phyloP scores from a whole-genome alignment of 2,329 filamentous ascomycete species.

The Colletotrichum eremochloae region DNA sequence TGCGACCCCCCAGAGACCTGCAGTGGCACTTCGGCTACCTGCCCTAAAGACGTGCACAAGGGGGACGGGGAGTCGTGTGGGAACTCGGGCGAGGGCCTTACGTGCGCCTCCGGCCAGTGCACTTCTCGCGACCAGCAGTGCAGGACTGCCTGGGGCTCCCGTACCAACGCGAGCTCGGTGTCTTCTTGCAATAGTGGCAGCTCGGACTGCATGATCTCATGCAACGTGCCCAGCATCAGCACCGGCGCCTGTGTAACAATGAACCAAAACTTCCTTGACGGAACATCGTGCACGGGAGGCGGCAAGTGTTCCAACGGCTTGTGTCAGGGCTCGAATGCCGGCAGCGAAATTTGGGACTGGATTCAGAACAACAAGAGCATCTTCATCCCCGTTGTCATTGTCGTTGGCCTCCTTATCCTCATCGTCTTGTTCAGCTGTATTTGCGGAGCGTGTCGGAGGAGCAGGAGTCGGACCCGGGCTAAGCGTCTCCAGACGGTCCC shows the following conservation, averaged over 20 bases:
- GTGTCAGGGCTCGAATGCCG: constrained; percentile 79
- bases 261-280: constrained; percentile 94
- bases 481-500: constrained; percentile 45
- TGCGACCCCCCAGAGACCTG: constrained; percentile 92
- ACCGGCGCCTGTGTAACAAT: constrained; percentile 77
- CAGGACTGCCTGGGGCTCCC: constrained; percentile 82
- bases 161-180: constrained; percentile 81
- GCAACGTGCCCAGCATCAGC: constrained; percentile 77
- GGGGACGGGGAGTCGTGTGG: constrained; percentile 82
- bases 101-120: constrained; percentile 93
- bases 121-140: constrained; percentile 94
- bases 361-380: constrained; percentile 82
- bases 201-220: constrained; percentile 77
- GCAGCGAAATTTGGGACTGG: constrained; percentile 80
- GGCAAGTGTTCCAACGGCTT: constrained; percentile 83
- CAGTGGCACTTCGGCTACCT: constrained; percentile 77
- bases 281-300: constrained; percentile 85
- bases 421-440: constrained; percentile 76
- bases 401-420: constrained; percentile 78
- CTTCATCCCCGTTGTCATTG: constrained; percentile 82
- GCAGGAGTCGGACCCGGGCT: constrained; percentile 43
- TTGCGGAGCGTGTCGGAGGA: constrained; percentile 55
- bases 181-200: constrained; percentile 80
- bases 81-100: constrained; percentile 69
- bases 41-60: constrained; percentile 78